These are phyloP conservation scores for Helminthosporium solani DNA, from an alignment of 2,329 filamentous ascomycete species.

Conservation along the genomic window DNA sequence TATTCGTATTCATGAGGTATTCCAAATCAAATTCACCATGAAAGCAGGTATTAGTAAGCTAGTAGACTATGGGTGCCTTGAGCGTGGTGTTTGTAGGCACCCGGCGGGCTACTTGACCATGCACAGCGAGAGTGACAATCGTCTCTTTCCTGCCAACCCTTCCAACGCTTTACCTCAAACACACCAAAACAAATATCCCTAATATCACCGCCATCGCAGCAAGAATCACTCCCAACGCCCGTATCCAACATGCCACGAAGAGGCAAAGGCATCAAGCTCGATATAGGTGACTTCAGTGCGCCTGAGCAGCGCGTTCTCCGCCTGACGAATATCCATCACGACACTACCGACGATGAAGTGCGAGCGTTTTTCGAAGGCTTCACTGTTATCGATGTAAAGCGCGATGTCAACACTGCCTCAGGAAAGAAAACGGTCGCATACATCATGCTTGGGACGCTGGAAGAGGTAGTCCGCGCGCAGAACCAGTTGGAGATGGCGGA, in stretches of 20 bases:
- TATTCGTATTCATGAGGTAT: too few species aligned
- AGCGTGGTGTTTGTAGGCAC: too few species aligned
- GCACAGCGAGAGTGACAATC: too few species aligned
- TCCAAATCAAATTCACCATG: too few species aligned
- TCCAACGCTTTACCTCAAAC: too few species aligned
- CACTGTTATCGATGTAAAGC: conserved; percentile 3
- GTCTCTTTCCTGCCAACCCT: too few species aligned
- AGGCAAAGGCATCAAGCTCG: conserved; percentile 1
- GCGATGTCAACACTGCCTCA: not conserved
- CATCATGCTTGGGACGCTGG: not conserved
- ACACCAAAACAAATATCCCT: too few species aligned
- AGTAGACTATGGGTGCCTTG: too few species aligned
- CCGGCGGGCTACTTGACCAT: too few species aligned
- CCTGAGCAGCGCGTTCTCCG: conserved; percentile 6
- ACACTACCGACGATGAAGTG: conserved; percentile 1
- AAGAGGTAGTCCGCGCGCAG: not conserved
- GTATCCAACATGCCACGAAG: conserved; percentile 3
- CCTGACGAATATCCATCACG: conserved; percentile 1
- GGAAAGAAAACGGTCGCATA: conserved; percentile 2
- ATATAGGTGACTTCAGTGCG: not conserved
- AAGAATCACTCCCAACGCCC: too few species aligned
- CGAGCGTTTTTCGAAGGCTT: not conserved
- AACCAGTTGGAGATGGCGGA: conserved; percentile 1
- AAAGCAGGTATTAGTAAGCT: too few species aligned
- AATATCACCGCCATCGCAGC: too few species aligned